Conservation (phyloP, 495 filamentous ascomycete genomes). For the Penicillium salamii region DNA sequence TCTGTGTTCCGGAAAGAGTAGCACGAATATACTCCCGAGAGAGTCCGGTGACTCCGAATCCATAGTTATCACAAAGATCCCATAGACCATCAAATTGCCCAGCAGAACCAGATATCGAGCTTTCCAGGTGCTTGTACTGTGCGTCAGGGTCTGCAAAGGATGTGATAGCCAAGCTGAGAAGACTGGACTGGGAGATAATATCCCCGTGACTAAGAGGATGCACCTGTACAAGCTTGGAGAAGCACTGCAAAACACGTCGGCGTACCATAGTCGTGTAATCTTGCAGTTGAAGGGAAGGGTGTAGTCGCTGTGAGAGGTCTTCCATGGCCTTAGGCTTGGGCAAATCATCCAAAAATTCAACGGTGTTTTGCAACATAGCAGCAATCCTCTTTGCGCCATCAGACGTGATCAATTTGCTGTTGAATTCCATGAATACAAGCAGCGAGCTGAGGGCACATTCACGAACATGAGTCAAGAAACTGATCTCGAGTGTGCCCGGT, state of each 20-base stretch:
- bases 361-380: conserved; percentile 93
- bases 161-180: conserved; percentile 87
- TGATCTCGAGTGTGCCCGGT: conserved; percentile 78
- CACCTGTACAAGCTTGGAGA: conserved; percentile 82
- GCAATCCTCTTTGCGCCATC: conserved; percentile 94
- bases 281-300: conserved; percentile 81
- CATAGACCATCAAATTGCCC: conserved; percentile 89
- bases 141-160: conserved; percentile 93
- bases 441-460: conserved; percentile 94
- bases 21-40: conserved; percentile 72
- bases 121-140: conserved; percentile 78
- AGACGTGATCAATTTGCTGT: conserved; percentile 83
- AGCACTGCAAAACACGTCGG: conserved; percentile 89
- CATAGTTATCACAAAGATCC: conserved; percentile 92
- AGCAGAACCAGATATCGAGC: conserved; percentile 88
- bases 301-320: conserved; percentile 80
- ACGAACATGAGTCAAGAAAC: conserved; percentile 89
- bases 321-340: conserved; percentile 84
- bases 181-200: conserved; percentile 82
- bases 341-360: conserved; percentile 77
- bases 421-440: conserved; percentile 89
- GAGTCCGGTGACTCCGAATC: conserved; percentile 86
- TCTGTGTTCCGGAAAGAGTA: conserved; percentile 67
- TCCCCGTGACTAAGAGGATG: conserved; percentile 80
- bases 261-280: conserved; percentile 93